Evolutionary conservation across 805 yeast genomes (phyloP).

Genomic region (Schwanniomyces yamadae): DNA sequence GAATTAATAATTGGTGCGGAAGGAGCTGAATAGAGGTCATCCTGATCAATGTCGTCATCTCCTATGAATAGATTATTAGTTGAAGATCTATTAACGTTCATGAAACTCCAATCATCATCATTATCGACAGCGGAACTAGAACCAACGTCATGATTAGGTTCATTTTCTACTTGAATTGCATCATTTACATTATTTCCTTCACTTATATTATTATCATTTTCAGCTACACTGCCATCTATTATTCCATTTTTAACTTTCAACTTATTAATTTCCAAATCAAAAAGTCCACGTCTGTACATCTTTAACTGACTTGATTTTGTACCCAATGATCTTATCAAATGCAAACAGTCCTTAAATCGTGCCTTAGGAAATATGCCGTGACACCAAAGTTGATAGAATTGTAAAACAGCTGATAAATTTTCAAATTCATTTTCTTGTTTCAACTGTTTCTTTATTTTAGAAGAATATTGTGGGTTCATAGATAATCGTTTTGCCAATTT

Average conservation of each 20-base stretch:
- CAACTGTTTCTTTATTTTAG: constrained; percentile 12
- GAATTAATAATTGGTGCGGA: not conserved
- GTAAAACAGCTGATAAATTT: constrained; percentile 34
- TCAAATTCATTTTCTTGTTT: constrained; percentile 32
- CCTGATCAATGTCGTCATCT: constrained; percentile 22
- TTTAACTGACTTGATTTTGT: constrained; percentile 36
- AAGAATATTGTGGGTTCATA: constrained; percentile 7
- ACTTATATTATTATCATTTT: not conserved
- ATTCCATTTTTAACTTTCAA: constrained; percentile 29
- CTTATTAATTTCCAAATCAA: constrained; percentile 28
- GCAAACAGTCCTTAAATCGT: constrained; percentile 66
- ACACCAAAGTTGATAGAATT: constrained; percentile 47
- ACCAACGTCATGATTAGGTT: constrained; percentile 22
- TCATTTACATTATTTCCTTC: not conserved
- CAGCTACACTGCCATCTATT: constrained; percentile 39
- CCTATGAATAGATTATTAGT: constrained; percentile 28
- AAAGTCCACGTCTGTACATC: constrained; percentile 27
- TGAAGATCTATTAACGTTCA: constrained; percentile 15
- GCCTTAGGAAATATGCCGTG: constrained; percentile 73
- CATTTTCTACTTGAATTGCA: constrained; percentile 3
- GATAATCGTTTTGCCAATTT: constrained; percentile 14
- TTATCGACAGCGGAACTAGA: constrained; percentile 24
- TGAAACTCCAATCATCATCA: constrained; percentile 33
- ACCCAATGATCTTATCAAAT: constrained; percentile 52
- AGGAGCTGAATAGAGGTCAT: constrained; percentile 12